A percentile compares a stretch with the other conserved stretches of the same genome.
These are phyloP conservation scores for Metschnikowia koreensis DNA, from an alignment of 805 yeast genomes.

Conservation along the genomic window DNA sequence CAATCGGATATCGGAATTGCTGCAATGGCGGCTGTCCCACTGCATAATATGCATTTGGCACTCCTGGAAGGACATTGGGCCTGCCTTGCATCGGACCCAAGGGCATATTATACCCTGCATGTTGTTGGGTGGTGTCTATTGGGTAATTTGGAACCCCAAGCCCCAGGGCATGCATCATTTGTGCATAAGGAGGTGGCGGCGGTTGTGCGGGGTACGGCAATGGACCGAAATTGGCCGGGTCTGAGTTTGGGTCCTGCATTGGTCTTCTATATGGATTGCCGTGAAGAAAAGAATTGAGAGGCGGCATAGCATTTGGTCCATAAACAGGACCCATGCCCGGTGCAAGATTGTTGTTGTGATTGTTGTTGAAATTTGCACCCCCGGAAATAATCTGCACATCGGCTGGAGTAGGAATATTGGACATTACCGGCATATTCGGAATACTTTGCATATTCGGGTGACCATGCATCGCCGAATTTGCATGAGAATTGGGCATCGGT, in stretches of 20 bases:
- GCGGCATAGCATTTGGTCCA: neutral
- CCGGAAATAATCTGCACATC: neutral
- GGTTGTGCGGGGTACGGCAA: neutral
- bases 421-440: neutral
- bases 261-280: slow-evolving; percentile 1
- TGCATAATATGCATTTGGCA: neutral
- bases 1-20: slow-evolving; percentile 1
- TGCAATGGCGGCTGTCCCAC: slow-evolving; percentile 1
- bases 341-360: neutral
- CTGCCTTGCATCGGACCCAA: slow-evolving; percentile 2
- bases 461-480: neutral
- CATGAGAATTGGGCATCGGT: neutral
- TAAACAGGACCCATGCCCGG: neutral
- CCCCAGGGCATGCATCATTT: neutral
- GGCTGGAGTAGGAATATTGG: neutral
- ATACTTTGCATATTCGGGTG: neutral
- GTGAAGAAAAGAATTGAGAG: neutral
- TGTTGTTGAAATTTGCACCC: neutral
- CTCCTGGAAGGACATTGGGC: neutral
- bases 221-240: slow-evolving; percentile 3
- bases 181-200: slow-evolving; percentile 1
- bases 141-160: neutral
- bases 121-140: neutral
- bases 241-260: neutral
- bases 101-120: neutral